phyloP scores from a whole-genome alignment of 176 grass and related monocot species.

The Dendrocalamus sinicus region DNA sequence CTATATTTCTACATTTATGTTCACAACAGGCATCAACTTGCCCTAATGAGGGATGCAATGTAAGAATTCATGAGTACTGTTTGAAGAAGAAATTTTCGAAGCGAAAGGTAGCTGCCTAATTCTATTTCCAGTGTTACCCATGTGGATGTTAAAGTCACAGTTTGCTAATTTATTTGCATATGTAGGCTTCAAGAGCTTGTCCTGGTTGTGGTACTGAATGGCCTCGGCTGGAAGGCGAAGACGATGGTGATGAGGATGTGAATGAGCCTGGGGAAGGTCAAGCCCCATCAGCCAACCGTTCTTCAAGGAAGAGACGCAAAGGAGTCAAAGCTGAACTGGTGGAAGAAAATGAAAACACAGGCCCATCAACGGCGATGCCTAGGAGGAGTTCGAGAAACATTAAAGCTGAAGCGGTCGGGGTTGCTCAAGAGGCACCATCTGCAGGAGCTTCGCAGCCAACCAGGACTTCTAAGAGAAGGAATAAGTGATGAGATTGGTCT shows the following conservation, averaged over 20 bases:
- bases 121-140: neutral
- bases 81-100: constrained; percentile 81
- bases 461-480: constrained; percentile 41
- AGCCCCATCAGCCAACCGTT: constrained; percentile 7
- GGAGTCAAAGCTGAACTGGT: constrained; percentile 51
- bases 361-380: neutral
- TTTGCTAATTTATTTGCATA: constrained; percentile 15
- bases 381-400: constrained; percentile 47
- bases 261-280: constrained; percentile 40
- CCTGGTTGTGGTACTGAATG: constrained; percentile 73
- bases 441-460: constrained; percentile 26
- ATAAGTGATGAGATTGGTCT: constrained; percentile 6
- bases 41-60: constrained; percentile 66
- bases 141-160: neutral
- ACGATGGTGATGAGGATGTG: constrained; percentile 25
- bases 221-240: constrained; percentile 58
- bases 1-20: constrained; percentile 5
- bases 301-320: constrained; percentile 43
- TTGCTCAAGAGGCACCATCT: constrained; percentile 5
- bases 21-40: constrained; percentile 67
- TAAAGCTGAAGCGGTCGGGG: constrained; percentile 43
- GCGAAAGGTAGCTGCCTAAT: constrained; percentile 49
- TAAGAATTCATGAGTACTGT: constrained; percentile 93
- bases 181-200: constrained; percentile 68
- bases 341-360: constrained; percentile 42